Conservation (phyloP, 2,329 filamentous ascomycete genomes). For the Thermothelomyces thermophilus region DNA sequence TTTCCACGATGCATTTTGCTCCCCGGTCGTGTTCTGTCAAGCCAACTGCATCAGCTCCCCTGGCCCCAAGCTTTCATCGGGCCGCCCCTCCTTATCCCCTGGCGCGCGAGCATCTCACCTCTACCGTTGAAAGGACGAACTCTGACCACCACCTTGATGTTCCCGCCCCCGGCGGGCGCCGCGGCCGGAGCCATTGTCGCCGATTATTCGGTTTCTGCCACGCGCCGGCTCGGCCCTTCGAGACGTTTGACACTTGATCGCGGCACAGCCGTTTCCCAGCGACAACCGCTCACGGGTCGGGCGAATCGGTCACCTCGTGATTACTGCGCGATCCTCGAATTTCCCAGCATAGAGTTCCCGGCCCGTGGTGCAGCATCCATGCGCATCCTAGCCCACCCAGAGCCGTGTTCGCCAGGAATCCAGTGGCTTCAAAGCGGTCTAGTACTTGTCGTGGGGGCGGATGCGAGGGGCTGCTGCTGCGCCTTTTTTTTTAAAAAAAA, state of each 20-base stretch:
- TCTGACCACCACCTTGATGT: slow-evolving; percentile 99
- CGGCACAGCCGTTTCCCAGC: neutral
- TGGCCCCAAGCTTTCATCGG: neutral
- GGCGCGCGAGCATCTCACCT: slow-evolving; percentile 51
- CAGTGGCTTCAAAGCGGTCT: no score
- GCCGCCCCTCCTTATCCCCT: no score
- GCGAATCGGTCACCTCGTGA: neutral
- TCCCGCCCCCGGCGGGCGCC: slow-evolving; percentile 64
- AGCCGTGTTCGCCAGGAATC: no score
- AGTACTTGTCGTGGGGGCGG: no score
- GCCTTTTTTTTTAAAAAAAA: no score
- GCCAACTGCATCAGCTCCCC: slow-evolving; percentile 3
- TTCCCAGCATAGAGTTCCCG: slow-evolving; percentile 22
- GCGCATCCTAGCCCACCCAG: slow-evolving; percentile 20
- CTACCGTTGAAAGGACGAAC: slow-evolving; percentile 90
- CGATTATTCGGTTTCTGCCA: slow-evolving; percentile 1
- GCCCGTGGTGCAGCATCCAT: slow-evolving; percentile 16
- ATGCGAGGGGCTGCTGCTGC: slow-evolving; percentile 1
- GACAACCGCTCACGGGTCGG: slow-evolving; percentile 2
- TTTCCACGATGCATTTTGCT: slow-evolving; percentile 94
- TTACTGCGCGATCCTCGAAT: slow-evolving; percentile 13
- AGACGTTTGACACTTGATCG: neutral
- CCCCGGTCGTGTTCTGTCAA: slow-evolving; percentile 76
- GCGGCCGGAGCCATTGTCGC: slow-evolving; percentile 52
- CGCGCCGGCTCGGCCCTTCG: neutral